Evolutionary conservation across 1,284 basidiomycete genomes (phyloP).

Genomic region (Cutaneotrichosporon sp.): DNA sequence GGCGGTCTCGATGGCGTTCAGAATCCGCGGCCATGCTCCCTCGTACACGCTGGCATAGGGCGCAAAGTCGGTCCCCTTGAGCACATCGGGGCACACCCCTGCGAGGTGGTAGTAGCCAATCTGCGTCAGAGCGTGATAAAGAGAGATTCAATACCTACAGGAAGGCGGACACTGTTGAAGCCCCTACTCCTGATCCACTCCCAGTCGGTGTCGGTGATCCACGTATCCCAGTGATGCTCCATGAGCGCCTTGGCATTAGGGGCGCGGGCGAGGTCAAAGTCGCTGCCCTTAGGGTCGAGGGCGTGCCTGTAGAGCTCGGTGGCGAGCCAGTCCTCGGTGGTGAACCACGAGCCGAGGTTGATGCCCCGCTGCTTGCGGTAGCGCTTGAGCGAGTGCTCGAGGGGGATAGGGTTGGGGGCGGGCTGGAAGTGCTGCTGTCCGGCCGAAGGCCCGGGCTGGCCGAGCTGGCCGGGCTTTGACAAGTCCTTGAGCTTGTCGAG

Average conservation of each 20-base stretch:
- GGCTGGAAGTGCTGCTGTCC: slow-evolving; percentile 16
- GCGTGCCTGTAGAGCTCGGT: slow-evolving; percentile 57
- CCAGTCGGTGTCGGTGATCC: slow-evolving; percentile 72
- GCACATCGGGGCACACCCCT: slow-evolving; percentile 62
- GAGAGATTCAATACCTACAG: slow-evolving; percentile 63
- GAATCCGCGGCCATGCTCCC: slow-evolving; percentile 73
- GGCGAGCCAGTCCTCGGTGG: slow-evolving; percentile 72
- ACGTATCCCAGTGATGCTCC: slow-evolving; percentile 78
- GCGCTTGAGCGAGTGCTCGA: slow-evolving; percentile 55
- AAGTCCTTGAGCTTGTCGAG: slow-evolving; percentile 48
- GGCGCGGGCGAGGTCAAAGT: slow-evolving; percentile 68
- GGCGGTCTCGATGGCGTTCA: slow-evolving; percentile 67
- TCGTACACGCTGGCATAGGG: slow-evolving; percentile 62
- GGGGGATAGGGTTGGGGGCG: slow-evolving; percentile 19
- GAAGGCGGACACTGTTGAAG: slow-evolving; percentile 80
- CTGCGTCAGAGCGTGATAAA: slow-evolving; percentile 39
- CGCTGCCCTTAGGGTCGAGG: slow-evolving; percentile 55
- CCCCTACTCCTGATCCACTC: slow-evolving; percentile 71
- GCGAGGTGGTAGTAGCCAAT: slow-evolving; percentile 77
- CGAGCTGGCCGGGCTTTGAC: slow-evolving; percentile 7
- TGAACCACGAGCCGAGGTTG: slow-evolving; percentile 74
- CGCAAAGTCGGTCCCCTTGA: slow-evolving; percentile 73
- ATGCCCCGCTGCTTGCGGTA: slow-evolving; percentile 78
- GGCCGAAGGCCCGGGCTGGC: no score
- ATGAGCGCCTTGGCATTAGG: slow-evolving; percentile 62